phyloP scores from a whole-genome alignment of 257 asterid genomes.

The Striga asiatica region DNA sequence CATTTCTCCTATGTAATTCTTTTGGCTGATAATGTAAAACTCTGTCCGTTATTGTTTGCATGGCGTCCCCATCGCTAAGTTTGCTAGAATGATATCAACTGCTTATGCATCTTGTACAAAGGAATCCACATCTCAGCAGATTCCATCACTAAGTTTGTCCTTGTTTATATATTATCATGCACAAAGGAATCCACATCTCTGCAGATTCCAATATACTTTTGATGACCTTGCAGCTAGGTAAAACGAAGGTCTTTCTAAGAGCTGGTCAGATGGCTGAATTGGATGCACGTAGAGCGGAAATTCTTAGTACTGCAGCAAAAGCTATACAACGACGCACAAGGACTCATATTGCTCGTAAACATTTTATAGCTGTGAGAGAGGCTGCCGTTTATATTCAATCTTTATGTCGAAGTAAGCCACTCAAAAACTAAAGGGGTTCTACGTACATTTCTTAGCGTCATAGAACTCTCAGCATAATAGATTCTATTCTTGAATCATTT shows the following conservation, averaged over 20 bases:
- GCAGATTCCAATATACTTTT: conserved; percentile 11
- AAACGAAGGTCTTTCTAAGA: conserved; percentile 94
- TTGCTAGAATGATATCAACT: neutral
- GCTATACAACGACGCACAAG: conserved; percentile 66
- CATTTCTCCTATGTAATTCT: no score
- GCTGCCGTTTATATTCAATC: conserved; percentile 73
- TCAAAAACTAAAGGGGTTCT: neutral
- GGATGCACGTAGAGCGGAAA: conserved; percentile 94
- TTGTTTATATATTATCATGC: conserved; percentile 1
- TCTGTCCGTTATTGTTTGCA: neutral
- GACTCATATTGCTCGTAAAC: conserved; percentile 75
- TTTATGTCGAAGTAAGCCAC: conserved; percentile 66
- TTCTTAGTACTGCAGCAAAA: conserved; percentile 77
- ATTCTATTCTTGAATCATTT: neutral
- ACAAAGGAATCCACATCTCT: neutral
- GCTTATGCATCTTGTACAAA: neutral
- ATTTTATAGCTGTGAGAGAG: conserved; percentile 46
- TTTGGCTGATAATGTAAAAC: no score
- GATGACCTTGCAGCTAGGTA: conserved; percentile 60
- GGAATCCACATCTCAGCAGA: neutral
- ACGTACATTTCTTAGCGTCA: neutral
- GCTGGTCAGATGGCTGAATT: conserved; percentile 99
- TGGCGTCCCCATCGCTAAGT: neutral
- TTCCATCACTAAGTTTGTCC: neutral
- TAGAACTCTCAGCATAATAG: neutral